Conservation (phyloP, 441 rosid species). For the Aleurites moluccanus region DNA sequence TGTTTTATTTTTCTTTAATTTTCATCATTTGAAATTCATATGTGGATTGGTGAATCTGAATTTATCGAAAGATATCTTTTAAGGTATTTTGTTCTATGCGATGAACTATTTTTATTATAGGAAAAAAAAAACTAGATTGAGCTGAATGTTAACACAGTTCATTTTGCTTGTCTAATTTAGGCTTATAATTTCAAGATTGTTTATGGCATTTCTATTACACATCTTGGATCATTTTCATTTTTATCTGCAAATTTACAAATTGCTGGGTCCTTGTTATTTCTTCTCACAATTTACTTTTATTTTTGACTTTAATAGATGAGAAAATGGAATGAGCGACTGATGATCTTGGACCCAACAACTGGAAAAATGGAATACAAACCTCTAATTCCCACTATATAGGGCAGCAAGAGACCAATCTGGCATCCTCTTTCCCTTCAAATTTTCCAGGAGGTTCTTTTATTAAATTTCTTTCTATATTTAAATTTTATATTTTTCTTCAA, state of each 20-base stretch:
- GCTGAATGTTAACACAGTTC: background rate
- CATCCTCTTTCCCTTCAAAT: slow-evolving; percentile 22
- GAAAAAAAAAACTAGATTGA: background rate
- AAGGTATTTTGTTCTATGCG: too few species aligned
- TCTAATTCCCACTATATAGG: too few species aligned
- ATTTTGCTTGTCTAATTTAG: background rate
- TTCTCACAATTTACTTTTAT: too few species aligned
- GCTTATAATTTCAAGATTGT: background rate
- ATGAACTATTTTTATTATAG: too few species aligned
- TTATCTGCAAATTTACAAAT: background rate
- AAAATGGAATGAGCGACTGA: slow-evolving; percentile 99
- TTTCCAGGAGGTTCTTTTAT: slow-evolving; percentile 16
- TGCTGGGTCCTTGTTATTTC: background rate
- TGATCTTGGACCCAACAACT: slow-evolving; percentile 89
- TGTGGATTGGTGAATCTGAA: background rate
- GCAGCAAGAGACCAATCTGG: slow-evolving; percentile 27
- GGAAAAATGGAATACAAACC: slow-evolving; percentile 98
- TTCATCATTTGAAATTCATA: background rate
- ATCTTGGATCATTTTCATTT: background rate
- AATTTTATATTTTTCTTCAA: too few species aligned
- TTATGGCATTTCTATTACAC: background rate
- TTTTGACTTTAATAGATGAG: slow-evolving; percentile 53
- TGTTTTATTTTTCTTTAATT: background rate
- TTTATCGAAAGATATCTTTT: too few species aligned
- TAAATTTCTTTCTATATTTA: too few species aligned